Base-by-base conservation (phyloP, 768 basidiomycete genomes). In the Amylocystis lapponica region DNA sequence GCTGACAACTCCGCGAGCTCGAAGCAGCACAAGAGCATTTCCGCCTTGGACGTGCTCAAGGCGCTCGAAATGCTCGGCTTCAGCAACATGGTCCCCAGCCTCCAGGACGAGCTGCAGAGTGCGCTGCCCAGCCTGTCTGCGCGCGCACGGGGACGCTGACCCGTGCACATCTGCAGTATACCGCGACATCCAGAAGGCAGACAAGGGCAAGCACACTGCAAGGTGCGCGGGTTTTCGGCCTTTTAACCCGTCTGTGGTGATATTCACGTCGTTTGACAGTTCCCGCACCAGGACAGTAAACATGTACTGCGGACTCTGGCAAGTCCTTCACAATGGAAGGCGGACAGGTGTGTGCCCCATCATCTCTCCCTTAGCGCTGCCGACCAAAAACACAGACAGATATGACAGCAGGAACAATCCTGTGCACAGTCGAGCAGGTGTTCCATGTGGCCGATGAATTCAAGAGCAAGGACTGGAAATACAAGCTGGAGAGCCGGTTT, bases 261-360 rank as follows among this genome's bases (percentile, higher is more conserved):
- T n/a, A n/a, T n/a, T n/a, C n/a, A n/a, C n/a, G n/a, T n/a, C n/a
- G n/a, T n/a, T n/a, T n/a, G n/a, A n/a, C n/a, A n/a, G n/a, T n/a
- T n/a, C n/a, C n/a, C n/a, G n/a, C n/a, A n/a, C n/a, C n/a, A n/a
- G n/a, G n/a, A n/a, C n/a, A n/a, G n/a, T n/a, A n/a, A n/a, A n/a
- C n/a, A n/a, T n/a, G n/a, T n/a, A n/a, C n/a, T n/a, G n/a, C 93
- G 14, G 93, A 93, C 21, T 84, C 80, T 38, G 86, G 85, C 5
- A 86, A 86, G 58, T 90, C 86, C 2, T 94, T 83, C 59, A 96
- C 93, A 0, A 96, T 96, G 93, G 92, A 95, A 59, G 93, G 93
- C 44, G 92, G 89, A 2, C 56, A 69, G 12, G 89, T 92, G 59
- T 16, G 43, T 35, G 5, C 12, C 3, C 39, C 20, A 17, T 21